phyloP scores from a whole-genome alignment of 2,329 filamentous ascomycete species.

The Penicillium janthinellum region DNA sequence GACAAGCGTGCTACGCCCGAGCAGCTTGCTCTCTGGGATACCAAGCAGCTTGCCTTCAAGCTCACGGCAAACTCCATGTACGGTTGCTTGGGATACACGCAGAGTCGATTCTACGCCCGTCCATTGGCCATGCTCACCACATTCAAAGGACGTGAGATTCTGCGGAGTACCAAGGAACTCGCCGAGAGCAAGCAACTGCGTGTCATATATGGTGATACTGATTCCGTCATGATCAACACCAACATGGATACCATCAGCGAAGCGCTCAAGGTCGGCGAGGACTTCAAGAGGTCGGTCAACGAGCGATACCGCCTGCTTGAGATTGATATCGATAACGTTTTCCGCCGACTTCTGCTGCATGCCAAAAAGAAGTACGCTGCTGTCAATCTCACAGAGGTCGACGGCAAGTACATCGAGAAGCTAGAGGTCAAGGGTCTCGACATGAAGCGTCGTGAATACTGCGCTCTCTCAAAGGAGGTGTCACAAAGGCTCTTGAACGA shows the following conservation, averaged over 20 bases:
- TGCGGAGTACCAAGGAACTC: constrained; percentile 91
- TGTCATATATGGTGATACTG: constrained; percentile 98
- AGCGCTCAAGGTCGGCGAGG: constrained; percentile 85
- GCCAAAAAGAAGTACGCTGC: constrained; percentile 99
- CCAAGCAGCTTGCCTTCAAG: constrained; percentile 95
- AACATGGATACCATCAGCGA: constrained; percentile 92
- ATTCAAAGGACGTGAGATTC: constrained; percentile 95
- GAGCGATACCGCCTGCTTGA: constrained; percentile 89
- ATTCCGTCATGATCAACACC: constrained; percentile 99
- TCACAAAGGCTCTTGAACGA: constrained; percentile 89
- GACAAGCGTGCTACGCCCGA: constrained; percentile 82
- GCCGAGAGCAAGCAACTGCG: constrained; percentile 88
- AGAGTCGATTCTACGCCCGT: constrained; percentile 94
- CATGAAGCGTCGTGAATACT: constrained; percentile 97
- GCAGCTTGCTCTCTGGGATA: constrained; percentile 92
- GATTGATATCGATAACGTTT: constrained; percentile 98
- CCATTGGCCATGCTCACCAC: constrained; percentile 95
- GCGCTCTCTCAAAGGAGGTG: constrained; percentile 90
- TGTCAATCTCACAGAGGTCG: constrained; percentile 85
- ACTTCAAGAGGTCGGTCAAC: constrained; percentile 95
- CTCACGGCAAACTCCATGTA: constrained; percentile 99
- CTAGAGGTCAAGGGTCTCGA: constrained; percentile 98
- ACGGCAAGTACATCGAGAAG: constrained; percentile 89
- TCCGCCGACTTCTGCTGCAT: constrained; percentile 87
- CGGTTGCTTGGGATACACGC: constrained; percentile 94